phyloP scores from a whole-genome alignment of 1,139 yeast species.

The Sugiyamaella grinbergsii region DNA sequence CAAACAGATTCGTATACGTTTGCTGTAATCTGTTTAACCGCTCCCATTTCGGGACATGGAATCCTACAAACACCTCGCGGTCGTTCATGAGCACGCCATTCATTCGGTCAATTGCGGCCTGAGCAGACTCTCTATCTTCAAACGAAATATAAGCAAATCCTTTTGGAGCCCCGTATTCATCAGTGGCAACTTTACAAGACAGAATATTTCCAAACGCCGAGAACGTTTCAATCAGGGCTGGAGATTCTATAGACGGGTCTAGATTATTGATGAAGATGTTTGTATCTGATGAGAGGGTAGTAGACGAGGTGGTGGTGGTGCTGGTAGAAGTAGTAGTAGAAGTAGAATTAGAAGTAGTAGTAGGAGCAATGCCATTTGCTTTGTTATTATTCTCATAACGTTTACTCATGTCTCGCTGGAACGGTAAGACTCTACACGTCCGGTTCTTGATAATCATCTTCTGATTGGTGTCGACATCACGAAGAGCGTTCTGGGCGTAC shows the following conservation, averaged over 20 bases:
- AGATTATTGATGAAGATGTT: conserved; percentile 51
- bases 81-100: conserved; percentile 89
- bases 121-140: conserved; percentile 67
- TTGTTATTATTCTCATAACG: background rate
- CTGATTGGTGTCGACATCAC: conserved; percentile 66
- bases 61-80: conserved; percentile 84
- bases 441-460: conserved; percentile 78
- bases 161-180: conserved; percentile 56
- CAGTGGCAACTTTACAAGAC: conserved; percentile 58
- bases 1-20: conserved; percentile 84
- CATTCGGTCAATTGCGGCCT: conserved; percentile 71
- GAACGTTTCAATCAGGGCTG: conserved; percentile 61
- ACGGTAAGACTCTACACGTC: conserved; percentile 92
- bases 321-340: background rate
- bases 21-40: conserved; percentile 84
- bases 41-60: conserved; percentile 81
- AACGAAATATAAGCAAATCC: conserved; percentile 67
- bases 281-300: conserved; percentile 15
- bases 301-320: background rate
- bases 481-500: conserved; percentile 83
- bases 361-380: conserved; percentile 10
- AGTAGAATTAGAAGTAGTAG: conserved; percentile 11
- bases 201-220: conserved; percentile 64
- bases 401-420: conserved; percentile 37
- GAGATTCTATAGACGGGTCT: conserved; percentile 66